A percentile compares a stretch with the other conserved stretches of the same genome.
Conservation (phyloP, 2,329 filamentous ascomycete genomes). For the Talaromyces sp. region DNA sequence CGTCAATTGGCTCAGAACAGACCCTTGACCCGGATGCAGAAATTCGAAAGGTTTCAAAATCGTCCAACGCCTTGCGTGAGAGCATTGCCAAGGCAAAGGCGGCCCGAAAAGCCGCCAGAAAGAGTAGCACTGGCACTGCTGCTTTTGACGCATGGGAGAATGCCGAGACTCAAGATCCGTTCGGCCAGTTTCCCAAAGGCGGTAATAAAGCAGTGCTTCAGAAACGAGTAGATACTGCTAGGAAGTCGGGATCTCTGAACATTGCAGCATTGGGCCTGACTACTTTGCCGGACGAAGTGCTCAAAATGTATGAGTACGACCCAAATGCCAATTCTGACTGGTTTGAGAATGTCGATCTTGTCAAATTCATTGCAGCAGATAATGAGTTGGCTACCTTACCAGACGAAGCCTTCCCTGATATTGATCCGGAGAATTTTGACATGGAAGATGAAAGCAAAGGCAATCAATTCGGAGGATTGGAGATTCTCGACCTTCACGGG, state of each 20-base stretch:
- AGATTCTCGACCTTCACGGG: conserved; percentile 80
- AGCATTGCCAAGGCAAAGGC: conserved; percentile 93
- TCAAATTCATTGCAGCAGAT: conserved; percentile 79
- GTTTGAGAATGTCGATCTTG: conserved; percentile 89
- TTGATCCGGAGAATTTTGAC: conserved; percentile 54
- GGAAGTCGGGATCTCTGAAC: conserved; percentile 78
- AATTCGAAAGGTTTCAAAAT: conserved; percentile 57
- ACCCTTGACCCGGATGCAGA: conserved; percentile 35
- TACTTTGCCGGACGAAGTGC: conserved; percentile 75
- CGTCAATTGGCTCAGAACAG: conserved; percentile 32
- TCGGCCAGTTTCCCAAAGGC: conserved; percentile 61
- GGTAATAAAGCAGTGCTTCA: conserved; percentile 66
- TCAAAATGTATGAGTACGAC: conserved; percentile 86
- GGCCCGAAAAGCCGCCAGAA: conserved; percentile 60
- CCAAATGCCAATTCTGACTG: conserved; percentile 66
- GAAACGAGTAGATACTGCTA: conserved; percentile 69
- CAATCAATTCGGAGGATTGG: conserved; percentile 77
- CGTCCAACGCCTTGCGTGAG: conserved; percentile 77
- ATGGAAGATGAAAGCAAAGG: conserved; percentile 66
- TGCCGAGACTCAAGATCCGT: conserved; percentile 41
- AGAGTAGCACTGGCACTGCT: conserved; percentile 29
- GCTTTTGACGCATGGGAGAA: conserved; percentile 50
- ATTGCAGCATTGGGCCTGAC: conserved; percentile 80
- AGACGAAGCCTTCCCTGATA: conserved; percentile 76
- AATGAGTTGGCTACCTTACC: conserved; percentile 78